Conservation (phyloP, 768 basidiomycete species). For the Dendrothele bispora region DNA sequence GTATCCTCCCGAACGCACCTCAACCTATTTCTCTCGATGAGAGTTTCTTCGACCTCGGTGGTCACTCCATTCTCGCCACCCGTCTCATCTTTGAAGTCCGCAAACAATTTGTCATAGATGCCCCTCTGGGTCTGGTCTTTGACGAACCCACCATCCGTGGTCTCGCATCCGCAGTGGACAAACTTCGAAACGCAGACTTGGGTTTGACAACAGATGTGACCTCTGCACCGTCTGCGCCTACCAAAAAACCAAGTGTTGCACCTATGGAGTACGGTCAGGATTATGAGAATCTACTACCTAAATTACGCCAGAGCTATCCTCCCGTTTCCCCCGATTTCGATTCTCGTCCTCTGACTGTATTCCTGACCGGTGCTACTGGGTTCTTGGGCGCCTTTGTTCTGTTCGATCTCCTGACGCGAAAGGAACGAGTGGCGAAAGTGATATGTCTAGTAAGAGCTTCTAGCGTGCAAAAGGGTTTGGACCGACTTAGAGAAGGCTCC, state of each 20-base stretch:
- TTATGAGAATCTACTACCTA: conserved; percentile 57
- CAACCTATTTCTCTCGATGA: conserved; percentile 80
- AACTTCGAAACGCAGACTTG: conserved; percentile 75
- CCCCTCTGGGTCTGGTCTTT: conserved; percentile 90
- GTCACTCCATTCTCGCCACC: conserved; percentile 97
- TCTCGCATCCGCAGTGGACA: conserved; percentile 76
- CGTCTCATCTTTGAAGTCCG: conserved; percentile 96
- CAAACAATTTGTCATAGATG: conserved; percentile 86
- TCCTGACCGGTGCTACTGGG: conserved; percentile 96
- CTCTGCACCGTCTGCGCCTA: background rate
- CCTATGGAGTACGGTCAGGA: conserved; percentile 80
- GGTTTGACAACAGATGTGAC: conserved; percentile 50
- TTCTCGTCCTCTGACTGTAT: conserved; percentile 65
- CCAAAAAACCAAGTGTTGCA: conserved; percentile 10
- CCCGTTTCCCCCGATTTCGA: conserved; percentile 58
- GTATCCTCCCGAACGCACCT: conserved; percentile 65
- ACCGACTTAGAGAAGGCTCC: conserved; percentile 69
- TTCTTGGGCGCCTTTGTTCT: conserved; percentile 95
- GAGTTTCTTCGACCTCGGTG: conserved; percentile 97
- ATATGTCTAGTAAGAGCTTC: conserved; percentile 88
- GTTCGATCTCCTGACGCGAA: conserved; percentile 67
- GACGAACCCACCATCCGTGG: conserved; percentile 83
- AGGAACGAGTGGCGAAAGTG: conserved; percentile 73
- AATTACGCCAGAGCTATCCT: conserved; percentile 61
- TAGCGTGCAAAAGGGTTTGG: conserved; percentile 57